A percentile compares a stretch with the other conserved stretches of the same genome.
phyloP scores from a whole-genome alignment of 441 rosid genomes.

The Hura crepitans region DNA sequence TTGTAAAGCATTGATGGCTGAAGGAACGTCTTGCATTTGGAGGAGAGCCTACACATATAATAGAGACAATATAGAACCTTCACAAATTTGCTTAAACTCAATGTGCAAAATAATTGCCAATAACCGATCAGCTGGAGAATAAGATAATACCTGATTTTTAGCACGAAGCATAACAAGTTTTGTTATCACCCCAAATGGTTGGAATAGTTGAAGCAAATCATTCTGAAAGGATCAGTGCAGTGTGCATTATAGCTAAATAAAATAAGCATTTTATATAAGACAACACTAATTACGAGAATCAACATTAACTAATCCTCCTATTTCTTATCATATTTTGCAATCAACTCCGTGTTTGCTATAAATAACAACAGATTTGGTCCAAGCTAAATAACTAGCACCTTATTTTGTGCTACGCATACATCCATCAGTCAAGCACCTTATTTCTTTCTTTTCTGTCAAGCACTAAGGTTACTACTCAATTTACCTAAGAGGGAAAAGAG shows the following conservation, averaged over 20 bases:
- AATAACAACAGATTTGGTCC: background rate
- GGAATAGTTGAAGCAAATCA: slow-evolving; percentile 95
- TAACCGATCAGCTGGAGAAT: background rate
- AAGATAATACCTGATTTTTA: slow-evolving; percentile 77
- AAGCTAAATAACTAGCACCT: background rate
- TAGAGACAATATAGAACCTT: slow-evolving; percentile 12
- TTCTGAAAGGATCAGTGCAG: slow-evolving; percentile 45
- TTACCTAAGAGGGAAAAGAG: background rate
- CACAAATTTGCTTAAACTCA: slow-evolving; percentile 6
- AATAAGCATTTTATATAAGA: background rate
- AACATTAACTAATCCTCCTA: background rate
- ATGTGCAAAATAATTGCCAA: slow-evolving; percentile 15
- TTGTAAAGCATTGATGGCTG: slow-evolving; percentile 83
- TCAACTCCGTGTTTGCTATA: background rate
- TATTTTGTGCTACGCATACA: background rate
- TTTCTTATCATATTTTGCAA: background rate
- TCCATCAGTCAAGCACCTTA: too few species aligned
- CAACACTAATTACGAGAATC: background rate
- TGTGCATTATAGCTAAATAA: slow-evolving; percentile 16
- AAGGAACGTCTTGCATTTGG: slow-evolving; percentile 94
- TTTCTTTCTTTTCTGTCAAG: background rate
- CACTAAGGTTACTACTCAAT: background rate
- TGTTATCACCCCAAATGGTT: slow-evolving; percentile 94
- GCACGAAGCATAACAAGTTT: slow-evolving; percentile 99
- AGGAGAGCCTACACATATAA: slow-evolving; percentile 67